These are phyloP conservation scores for Calonectria montana DNA, from an alignment of 2,329 filamentous ascomycete genomes.

Conservation along the genomic window DNA sequence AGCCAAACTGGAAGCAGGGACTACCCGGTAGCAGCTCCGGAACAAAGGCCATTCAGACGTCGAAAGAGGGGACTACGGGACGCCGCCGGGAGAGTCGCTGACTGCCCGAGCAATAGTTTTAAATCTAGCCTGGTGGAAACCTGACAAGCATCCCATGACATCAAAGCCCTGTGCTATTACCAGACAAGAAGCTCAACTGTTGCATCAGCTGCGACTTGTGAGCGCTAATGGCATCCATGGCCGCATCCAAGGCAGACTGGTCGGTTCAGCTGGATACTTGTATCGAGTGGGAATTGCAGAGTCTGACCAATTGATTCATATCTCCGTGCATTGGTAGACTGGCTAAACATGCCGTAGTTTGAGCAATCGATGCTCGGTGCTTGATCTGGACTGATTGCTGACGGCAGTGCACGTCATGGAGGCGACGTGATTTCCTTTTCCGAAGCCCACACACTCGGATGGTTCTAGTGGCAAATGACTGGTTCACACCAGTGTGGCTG, in stretches of 20 bases:
- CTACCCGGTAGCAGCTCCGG: conserved; percentile 27
- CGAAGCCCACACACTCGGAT: conserved; percentile 13
- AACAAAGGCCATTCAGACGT: background rate
- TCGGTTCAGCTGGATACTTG: conserved; percentile 27
- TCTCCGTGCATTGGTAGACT: conserved; percentile 10
- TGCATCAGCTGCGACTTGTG: conserved; percentile 40
- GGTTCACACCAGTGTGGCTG: conserved; percentile 31
- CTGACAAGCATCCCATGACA: conserved; percentile 35
- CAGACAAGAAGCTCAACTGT: conserved; percentile 37
- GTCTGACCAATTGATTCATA: conserved; percentile 5
- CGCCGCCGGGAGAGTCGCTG: conserved; percentile 8
- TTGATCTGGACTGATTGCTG: conserved; percentile 15
- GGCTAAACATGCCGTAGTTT: background rate
- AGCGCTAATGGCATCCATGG: conserved; percentile 33
- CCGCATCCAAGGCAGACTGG: conserved; percentile 21
- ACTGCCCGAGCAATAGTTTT: conserved; percentile 17
- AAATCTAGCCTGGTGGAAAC: conserved; percentile 22
- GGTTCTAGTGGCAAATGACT: conserved; percentile 31
- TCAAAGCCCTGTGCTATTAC: conserved; percentile 38
- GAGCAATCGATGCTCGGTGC: background rate
- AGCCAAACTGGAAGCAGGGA: conserved; percentile 31
- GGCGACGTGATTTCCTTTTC: conserved; percentile 22
- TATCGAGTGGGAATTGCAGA: conserved; percentile 37
- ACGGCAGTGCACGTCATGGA: conserved; percentile 16
- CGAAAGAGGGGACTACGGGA: conserved; percentile 14